Evolutionary conservation across 768 basidiomycete species (phyloP).

Genomic region (Leccinum fibrillosum): DNA sequence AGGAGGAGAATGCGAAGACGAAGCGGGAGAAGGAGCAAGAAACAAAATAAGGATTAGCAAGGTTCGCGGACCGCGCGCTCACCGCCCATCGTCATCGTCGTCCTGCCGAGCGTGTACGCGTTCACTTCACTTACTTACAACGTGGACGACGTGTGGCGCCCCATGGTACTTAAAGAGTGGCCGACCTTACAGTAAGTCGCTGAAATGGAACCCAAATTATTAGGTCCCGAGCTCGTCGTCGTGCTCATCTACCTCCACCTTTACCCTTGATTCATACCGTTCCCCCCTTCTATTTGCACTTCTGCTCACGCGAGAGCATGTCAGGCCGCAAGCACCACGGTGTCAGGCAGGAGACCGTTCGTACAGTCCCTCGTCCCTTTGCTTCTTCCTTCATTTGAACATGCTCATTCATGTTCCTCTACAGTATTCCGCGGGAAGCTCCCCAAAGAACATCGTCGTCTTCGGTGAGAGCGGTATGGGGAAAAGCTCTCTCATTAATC

Average conservation of each 20-base stretch:
- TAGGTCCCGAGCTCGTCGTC: conserved; percentile 5
- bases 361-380: conserved; percentile 8
- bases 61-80: background rate
- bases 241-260: background rate
- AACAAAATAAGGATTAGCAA: background rate
- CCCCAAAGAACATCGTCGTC: conserved; percentile 25
- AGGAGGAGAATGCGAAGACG: background rate
- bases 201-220: conserved; percentile 6
- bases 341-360: conserved; percentile 8
- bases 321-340: conserved; percentile 16
- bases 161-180: conserved; percentile 15
- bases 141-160: conserved; percentile 4
- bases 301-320: conserved; percentile 5
- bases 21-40: background rate
- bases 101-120: conserved; percentile 11
- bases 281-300: background rate
- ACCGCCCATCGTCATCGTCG: background rate
- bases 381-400: background rate
- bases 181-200: background rate
- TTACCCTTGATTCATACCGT: background rate
- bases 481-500: conserved; percentile 44
- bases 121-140: background rate
- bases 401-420: conserved; percentile 1
- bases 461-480: conserved; percentile 31
- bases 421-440: conserved; percentile 8